Evolutionary conservation across 1,284 basidiomycete species (phyloP), one percentile per base, ranked within the genome.

Genomic region (Singerocomus inundabilis): DNA sequence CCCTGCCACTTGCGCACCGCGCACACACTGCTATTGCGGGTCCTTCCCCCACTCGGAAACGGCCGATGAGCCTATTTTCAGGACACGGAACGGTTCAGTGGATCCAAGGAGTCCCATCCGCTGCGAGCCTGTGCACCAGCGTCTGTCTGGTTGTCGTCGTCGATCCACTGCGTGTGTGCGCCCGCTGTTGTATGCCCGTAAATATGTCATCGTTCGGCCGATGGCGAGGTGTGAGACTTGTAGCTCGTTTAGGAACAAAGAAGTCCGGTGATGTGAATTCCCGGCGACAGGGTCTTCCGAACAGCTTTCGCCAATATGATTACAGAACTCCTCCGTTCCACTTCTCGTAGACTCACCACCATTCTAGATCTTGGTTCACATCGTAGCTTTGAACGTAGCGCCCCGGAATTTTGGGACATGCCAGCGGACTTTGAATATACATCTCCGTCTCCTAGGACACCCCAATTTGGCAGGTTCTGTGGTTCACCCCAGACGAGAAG

Each of bases 141-240:
- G 13, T 16, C 11, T 3, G 15, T n/a, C n/a, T 21, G n/a, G 38
- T 26, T 25, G 4, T 2, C 24, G 16, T 26, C n/a, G 5, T 26
- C 42, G 3, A 16, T n/a, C 43, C 7, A 11, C 13, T 21, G n/a
- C n/a, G n/a, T n/a, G n/a, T 12, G 18, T 29, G 7, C 11, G 16
- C 12, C 16, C 37, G 12, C 24, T 15, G 13, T 28, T 21, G 54
- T 25, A 6, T 36, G 48, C 73, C 8, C 25, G 18, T 18, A 28
- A 28, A 38, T 39, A 37, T 29, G 28, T 13, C 1, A 31, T 21
- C 16, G 12, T 6, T 29, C 15, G 13, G 33, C 28, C 29, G 18
- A 33, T 18, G 30, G 25, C 4, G 13, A 10, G 21, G 6, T 3
- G 16, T 24, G 21, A 8, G 10, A 21, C 21, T 21, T 21, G 21